These are phyloP conservation scores for Pythium aristosporum DNA, from an alignment of 352 stramenopile genomes.

Conservation along the genomic window DNA sequence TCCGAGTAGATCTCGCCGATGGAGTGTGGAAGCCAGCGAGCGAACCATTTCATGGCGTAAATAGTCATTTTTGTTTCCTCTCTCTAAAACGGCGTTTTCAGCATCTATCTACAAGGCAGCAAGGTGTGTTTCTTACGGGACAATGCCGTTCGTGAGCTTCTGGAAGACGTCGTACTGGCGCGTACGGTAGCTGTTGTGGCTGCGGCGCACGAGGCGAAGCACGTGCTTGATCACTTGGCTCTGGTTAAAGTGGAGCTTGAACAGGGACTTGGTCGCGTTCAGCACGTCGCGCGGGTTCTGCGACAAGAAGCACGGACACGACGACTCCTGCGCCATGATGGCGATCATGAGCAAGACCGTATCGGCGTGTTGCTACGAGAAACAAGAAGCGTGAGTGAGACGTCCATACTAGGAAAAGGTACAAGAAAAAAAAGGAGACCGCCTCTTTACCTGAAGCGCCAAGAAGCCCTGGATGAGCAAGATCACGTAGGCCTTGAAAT, in stretches of 20 bases:
- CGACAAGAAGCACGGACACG: conserved; percentile 94
- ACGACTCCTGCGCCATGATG: conserved; percentile 95
- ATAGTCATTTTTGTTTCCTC: conserved; percentile 18
- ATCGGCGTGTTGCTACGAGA: conserved; percentile 82
- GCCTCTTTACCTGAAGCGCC: conserved; percentile 85
- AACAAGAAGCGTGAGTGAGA: conserved; percentile 18
- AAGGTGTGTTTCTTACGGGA: conserved; percentile 40
- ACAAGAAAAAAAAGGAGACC: neutral
- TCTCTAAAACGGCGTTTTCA: neutral
- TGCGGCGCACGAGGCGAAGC: conserved; percentile 85
- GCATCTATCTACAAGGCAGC: neutral
- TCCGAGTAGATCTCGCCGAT: conserved; percentile 1
- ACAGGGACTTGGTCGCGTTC: conserved; percentile 71
- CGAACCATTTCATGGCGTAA: conserved; percentile 15
- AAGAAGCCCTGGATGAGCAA: conserved; percentile 97
- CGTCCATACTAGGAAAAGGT: no score
- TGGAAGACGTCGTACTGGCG: conserved; percentile 92
- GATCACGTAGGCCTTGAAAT: conserved; percentile 97
- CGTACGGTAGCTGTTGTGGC: conserved; percentile 90
- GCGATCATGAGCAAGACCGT: conserved; percentile 96
- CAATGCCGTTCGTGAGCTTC: conserved; percentile 90
- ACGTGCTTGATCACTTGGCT: conserved; percentile 89
- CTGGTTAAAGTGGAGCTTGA: conserved; percentile 81
- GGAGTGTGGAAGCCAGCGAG: no score
- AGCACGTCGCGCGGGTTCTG: conserved; percentile 76